Evolutionary conservation across 179 eudicot species (phyloP), one percentile per base, ranked within the genome.

Genomic region (Pouteria campechiana): DNA sequence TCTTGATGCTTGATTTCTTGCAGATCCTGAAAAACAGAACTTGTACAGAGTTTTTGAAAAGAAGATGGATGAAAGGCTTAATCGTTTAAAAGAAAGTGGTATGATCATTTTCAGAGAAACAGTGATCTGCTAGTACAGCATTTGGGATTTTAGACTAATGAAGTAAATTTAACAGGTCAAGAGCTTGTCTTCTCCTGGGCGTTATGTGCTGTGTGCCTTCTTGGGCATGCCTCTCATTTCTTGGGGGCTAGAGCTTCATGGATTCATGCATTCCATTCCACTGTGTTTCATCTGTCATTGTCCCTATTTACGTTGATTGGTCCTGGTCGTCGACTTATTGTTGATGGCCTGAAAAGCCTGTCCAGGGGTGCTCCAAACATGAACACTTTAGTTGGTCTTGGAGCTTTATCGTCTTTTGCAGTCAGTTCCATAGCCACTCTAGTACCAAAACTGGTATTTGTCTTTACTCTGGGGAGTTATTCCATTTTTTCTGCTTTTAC

Each of bases 351-450:
- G 39, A 87, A 64, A 64, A 92, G 99, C 67, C 93, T 92, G 25
- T 47, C 83, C 33, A 70, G 74, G 63, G 99, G 99, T 57, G 54
- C 89, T 57, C 99, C 99, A 46, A 87, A 80, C 66, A 92, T 92
- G 99, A 92, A 92, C 52, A 92, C 99, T 16, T 63, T 92, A 70
- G 99, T 92, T 64, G 96, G 99, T 58, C 96, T 92, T 63, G 99
- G 99, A 60, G 99, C 99, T 51, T 49, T 87, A 61, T 92, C 99
- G 20, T 92, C 99, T 42, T 92, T 92, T 54, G 65, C 79, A 22
- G 96, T 92, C 47, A 87, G 96, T 64, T 68, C 99, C 22, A 39
- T 92, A 62, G 99, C 96, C 39, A 79, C 93, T 36, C 70, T 88
- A 31, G 43, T 92, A 34, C 99, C 99, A 20, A 78, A 69, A 70